Evolutionary conservation across 2,329 filamentous ascomycete species (phyloP), one percentile per base, ranked within the genome.

Genomic region (Hymenoscyphus fructigenus): DNA sequence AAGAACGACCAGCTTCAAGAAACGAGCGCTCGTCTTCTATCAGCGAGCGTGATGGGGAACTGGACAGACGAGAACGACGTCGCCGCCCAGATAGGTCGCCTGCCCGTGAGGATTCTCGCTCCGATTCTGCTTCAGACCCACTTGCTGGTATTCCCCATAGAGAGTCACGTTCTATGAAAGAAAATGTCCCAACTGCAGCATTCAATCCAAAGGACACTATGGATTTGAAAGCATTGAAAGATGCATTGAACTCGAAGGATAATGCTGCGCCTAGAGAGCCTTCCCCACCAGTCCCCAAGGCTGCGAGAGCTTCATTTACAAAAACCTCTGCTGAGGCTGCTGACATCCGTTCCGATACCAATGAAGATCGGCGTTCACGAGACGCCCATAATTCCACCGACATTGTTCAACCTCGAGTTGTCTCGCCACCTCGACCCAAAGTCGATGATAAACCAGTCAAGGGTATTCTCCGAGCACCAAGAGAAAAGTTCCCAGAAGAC

Each of bases 381-480:
- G 70, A 74, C 29, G 57, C 70, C 26, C 63, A 69, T n/a, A 63
- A 60, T 29, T 59, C 68, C 29, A 58, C 57, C 28, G 68, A 74
- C 15, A 70, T 68, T 38, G 66, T 64, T 32, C 70, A 72, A 66
- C 59, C 67, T 80, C 84, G 86, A n/a, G 80, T 95, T 3, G 90
- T 95, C 20, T 89, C 91, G 5, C 91, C 91, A 1, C 90, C 82
- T 1, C 89, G 63, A 77, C 83, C 72, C n/a, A 84, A 86, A 73
- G 79, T 82, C 23, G 89, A 91, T 20, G 83, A 84, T 50, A 90
- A 91, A 69, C 85, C 87, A 3, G 85, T 92, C 65, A 95, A 91
- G 77, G 89, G 93, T 17, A 98, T 98, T 64, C 82, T 98, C 55
- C 95, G 96, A 77, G 85, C 86, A 62, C 93, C 94, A 0, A 92